Conservation (phyloP, 257 asterid genomes). For the Solanum lycopersicoides region DNA sequence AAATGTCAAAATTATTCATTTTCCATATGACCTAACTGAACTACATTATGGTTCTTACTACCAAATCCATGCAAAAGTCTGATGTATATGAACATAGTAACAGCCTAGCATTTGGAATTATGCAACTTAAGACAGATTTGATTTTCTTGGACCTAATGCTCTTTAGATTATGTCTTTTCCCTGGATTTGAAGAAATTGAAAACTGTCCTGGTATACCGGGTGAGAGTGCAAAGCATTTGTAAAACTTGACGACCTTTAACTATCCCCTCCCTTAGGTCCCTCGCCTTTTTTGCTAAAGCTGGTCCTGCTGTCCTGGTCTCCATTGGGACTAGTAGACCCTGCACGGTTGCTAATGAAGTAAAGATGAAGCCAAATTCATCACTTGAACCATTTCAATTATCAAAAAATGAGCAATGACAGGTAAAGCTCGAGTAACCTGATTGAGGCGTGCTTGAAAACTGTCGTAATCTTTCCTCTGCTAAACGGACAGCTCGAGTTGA, state of each 20-base stretch:
- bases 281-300: constrained; percentile 55
- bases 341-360: constrained; percentile 64
- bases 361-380: constrained; percentile 44
- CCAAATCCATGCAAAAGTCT: neutral
- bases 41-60: neutral
- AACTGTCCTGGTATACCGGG: constrained; percentile 36
- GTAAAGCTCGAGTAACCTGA: constrained; percentile 37
- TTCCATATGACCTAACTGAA: neutral
- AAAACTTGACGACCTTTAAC: constrained; percentile 54
- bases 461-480: constrained; percentile 71
- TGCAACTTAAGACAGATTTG: neutral
- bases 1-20: neutral
- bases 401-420: neutral
- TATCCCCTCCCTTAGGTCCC: constrained; percentile 52
- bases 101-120: neutral
- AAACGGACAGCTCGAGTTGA: constrained; percentile 74
- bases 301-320: constrained; percentile 29
- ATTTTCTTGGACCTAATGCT: neutral
- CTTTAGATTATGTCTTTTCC: constrained; percentile 28
- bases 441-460: constrained; percentile 43
- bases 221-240: constrained; percentile 48
- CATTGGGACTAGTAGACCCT: constrained; percentile 37
- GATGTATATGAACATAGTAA: neutral
- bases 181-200: constrained; percentile 40
- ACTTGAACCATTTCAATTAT: neutral